Conservation (phyloP, 805 yeast species). For the Brettanomyces custersianus region DNA sequence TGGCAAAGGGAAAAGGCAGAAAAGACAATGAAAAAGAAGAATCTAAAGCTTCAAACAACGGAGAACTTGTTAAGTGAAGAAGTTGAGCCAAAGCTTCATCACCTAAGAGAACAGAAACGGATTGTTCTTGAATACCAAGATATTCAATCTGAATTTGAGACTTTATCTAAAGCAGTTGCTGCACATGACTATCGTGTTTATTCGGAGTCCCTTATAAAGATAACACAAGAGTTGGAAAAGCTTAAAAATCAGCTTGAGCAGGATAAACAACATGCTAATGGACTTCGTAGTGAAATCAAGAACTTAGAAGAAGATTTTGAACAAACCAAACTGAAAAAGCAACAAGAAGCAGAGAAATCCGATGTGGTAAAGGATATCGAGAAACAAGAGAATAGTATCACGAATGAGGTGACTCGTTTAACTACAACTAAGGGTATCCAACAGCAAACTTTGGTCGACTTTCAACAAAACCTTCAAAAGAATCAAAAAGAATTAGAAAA, state of each 20-base stretch:
- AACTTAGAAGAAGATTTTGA: constrained; percentile 54
- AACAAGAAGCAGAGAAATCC: constrained; percentile 51
- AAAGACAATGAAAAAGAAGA: constrained; percentile 86
- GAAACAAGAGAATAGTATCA: constrained; percentile 39
- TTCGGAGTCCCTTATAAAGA: constrained; percentile 17
- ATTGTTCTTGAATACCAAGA: constrained; percentile 80
- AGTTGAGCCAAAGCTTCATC: constrained; percentile 85
- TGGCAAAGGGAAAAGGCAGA: constrained; percentile 88
- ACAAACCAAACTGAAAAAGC: constrained; percentile 42
- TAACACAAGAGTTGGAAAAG: constrained; percentile 26
- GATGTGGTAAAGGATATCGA: constrained; percentile 55
- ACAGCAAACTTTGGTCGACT: constrained; percentile 49
- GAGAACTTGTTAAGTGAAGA: constrained; percentile 69
- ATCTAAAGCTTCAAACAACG: constrained; percentile 73
- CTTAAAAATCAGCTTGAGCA: constrained; percentile 32
- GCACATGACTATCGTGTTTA: constrained; percentile 57
- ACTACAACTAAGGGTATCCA: constrained; percentile 56
- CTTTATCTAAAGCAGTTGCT: constrained; percentile 59
- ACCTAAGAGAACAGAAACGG: constrained; percentile 72
- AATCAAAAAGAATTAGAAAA: constrained; percentile 27
- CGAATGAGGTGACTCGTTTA: constrained; percentile 60
- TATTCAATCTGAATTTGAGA: constrained; percentile 72
- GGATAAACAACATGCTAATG: constrained; percentile 35
- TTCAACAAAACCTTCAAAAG: constrained; percentile 25
- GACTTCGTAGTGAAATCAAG: constrained; percentile 44